A percentile compares a stretch with the other conserved stretches of the same genome.
Conservation (phyloP, 2,329 filamentous ascomycete genomes). For the Cytospora leucostoma region DNA sequence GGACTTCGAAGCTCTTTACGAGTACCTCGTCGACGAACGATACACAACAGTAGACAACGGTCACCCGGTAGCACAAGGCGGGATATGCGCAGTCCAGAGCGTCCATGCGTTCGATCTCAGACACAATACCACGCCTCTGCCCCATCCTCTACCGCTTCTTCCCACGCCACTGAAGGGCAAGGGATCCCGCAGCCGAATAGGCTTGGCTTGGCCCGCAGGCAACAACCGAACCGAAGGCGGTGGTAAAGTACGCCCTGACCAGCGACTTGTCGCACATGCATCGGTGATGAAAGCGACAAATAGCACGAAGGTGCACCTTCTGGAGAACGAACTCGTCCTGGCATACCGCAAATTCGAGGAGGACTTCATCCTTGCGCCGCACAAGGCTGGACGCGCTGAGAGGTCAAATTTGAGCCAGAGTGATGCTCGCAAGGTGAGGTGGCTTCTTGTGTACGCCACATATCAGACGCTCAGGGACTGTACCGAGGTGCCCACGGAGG, state of each 20-base stretch:
- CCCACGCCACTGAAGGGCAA: slow-evolving; percentile 46
- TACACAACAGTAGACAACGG: slow-evolving; percentile 52
- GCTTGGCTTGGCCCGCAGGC: slow-evolving; percentile 44
- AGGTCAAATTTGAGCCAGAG: slow-evolving; percentile 53
- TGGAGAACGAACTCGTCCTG: slow-evolving; percentile 60
- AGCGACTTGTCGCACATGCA: slow-evolving; percentile 52
- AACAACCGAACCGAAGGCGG: slow-evolving; percentile 19
- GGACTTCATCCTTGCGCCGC: slow-evolving; percentile 50
- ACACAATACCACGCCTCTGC: slow-evolving; percentile 60
- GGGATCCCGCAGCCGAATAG: slow-evolving; percentile 25
- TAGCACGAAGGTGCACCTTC: slow-evolving; percentile 38
- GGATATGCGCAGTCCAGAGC: slow-evolving; percentile 70
- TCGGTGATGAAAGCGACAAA: slow-evolving; percentile 57
- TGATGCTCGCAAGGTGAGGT: slow-evolving; percentile 75
- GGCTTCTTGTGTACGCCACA: slow-evolving; percentile 73
- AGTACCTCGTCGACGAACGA: slow-evolving; percentile 66
- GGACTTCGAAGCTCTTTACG: slow-evolving; percentile 72
- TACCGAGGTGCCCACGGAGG: slow-evolving; percentile 61
- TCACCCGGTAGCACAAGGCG: slow-evolving; percentile 60
- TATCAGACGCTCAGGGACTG: slow-evolving; percentile 72
- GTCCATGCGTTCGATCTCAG: slow-evolving; percentile 66
- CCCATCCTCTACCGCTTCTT: slow-evolving; percentile 67
- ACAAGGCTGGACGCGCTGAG: slow-evolving; percentile 56
- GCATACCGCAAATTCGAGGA: slow-evolving; percentile 73
- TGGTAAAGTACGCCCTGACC: slow-evolving; percentile 49